phyloP scores from a whole-genome alignment of 345 rosid genomes.

The Lenwebbia sp. region DNA sequence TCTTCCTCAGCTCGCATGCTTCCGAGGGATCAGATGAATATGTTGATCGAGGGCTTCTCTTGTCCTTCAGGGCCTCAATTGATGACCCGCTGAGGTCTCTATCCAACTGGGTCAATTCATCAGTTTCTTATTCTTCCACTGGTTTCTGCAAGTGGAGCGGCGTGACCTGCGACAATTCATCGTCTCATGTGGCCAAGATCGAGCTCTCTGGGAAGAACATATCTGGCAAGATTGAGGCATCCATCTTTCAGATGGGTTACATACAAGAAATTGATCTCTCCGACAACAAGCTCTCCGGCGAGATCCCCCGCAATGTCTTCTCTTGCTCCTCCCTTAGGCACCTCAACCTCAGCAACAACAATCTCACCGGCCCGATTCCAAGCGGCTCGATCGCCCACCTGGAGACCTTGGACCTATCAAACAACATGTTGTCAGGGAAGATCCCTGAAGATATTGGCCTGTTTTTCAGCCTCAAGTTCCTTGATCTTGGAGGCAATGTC shows the following conservation, averaged over 20 bases:
- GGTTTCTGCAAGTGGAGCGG: slow-evolving; percentile 60
- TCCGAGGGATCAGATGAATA: slow-evolving; percentile 14
- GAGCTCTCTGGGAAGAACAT: slow-evolving; percentile 52
- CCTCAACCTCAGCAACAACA: slow-evolving; percentile 82
- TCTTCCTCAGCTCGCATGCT: slow-evolving; percentile 16
- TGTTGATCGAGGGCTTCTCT: slow-evolving; percentile 47
- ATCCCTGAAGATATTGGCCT: slow-evolving; percentile 41
- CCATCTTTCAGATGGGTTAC: slow-evolving; percentile 42
- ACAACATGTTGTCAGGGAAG: slow-evolving; percentile 63
- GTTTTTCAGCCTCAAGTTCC: slow-evolving; percentile 36
- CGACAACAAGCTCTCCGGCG: slow-evolving; percentile 49
- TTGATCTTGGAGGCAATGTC: slow-evolving; percentile 84
- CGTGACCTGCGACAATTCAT: slow-evolving; percentile 39
- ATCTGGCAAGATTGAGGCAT: slow-evolving; percentile 38
- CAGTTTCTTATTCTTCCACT: slow-evolving; percentile 15
- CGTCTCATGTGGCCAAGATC: slow-evolving; percentile 35
- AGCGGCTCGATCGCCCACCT: slow-evolving; percentile 21
- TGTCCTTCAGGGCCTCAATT: slow-evolving; percentile 54
- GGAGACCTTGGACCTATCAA: slow-evolving; percentile 64
- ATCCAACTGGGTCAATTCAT: slow-evolving; percentile 47
- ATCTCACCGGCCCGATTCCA: slow-evolving; percentile 62
- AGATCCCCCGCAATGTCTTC: slow-evolving; percentile 36
- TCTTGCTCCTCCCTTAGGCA: slow-evolving; percentile 39
- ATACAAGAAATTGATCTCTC: slow-evolving; percentile 53
- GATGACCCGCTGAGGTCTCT: slow-evolving; percentile 54